Percentiles rank a stretch among this genome's conserved stretches.
These are phyloP conservation scores for Amaranthus tricolor DNA, from an alignment of 179 eudicot genomes.

Conservation along the genomic window DNA sequence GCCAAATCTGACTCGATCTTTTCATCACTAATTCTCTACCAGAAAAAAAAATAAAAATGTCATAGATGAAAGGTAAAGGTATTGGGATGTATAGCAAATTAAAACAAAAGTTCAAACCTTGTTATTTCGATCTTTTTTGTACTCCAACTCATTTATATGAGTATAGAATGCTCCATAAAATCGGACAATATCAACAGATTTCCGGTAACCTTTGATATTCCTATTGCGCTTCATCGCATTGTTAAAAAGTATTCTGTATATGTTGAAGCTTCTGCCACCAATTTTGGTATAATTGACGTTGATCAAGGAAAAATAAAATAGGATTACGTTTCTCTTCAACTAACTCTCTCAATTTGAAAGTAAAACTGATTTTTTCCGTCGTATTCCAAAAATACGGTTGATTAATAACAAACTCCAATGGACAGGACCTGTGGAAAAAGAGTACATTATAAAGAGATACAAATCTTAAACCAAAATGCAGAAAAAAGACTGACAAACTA, in stretches of 20 bases:
- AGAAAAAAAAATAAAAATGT: background rate
- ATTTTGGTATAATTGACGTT: background rate
- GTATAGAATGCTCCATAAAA: background rate
- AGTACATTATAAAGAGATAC: background rate
- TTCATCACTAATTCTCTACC: background rate
- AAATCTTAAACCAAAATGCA: background rate
- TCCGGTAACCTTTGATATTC: background rate
- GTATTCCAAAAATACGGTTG: slow-evolving; percentile 1
- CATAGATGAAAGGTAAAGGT: slow-evolving; percentile 2
- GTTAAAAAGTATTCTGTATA: background rate
- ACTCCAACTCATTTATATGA: slow-evolving; percentile 13
- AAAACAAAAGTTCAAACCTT: slow-evolving; percentile 5
- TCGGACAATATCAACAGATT: background rate
- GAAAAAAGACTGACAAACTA: background rate
- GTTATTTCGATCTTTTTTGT: background rate
- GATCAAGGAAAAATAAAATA: background rate
- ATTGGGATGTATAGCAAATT: slow-evolving; percentile 2
- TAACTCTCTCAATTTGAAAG: background rate
- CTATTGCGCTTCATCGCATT: background rate
- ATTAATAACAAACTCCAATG: background rate
- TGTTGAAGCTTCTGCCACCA: background rate
- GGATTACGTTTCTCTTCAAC: background rate
- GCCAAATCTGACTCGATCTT: slow-evolving; percentile 2
- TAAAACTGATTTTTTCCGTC: background rate
- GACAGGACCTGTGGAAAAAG: background rate